Conservation (phyloP, 805 yeast genomes). For the Pichia kluyveri region DNA sequence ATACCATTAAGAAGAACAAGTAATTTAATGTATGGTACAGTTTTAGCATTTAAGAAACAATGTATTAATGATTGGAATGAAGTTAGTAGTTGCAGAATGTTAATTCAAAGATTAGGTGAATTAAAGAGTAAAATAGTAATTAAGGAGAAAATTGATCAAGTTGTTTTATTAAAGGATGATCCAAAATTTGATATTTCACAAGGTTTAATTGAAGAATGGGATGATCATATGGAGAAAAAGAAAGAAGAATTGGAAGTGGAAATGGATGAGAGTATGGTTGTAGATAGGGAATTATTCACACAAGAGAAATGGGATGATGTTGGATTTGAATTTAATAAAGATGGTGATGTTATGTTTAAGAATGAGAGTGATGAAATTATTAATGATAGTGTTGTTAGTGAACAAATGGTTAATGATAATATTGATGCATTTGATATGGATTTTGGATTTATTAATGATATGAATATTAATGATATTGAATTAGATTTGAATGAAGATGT, state of each 20-base stretch:
- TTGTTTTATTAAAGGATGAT: slow-evolving; percentile 25
- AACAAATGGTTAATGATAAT: no score
- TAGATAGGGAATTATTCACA: not conserved
- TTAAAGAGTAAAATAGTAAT: not conserved
- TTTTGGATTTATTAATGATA: no score
- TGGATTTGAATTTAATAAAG: slow-evolving; percentile 12
- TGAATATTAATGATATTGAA: no score
- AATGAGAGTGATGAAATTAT: no score
- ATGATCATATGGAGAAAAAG: not conserved
- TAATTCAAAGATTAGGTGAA: slow-evolving; percentile 21
- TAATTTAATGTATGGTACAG: slow-evolving; percentile 38
- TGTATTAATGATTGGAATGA: slow-evolving; percentile 9
- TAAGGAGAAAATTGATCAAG: not conserved
- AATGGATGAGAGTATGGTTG: not conserved
- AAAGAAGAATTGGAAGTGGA: not conserved
- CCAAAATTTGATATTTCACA: slow-evolving; percentile 22
- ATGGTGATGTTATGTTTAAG: slow-evolving; percentile 8
- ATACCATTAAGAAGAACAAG: slow-evolving; percentile 29
- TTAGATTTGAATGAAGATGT: no score
- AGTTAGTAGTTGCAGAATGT: slow-evolving; percentile 21
- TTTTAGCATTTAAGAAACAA: slow-evolving; percentile 40
- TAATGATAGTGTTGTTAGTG: no score
- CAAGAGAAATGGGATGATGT: slow-evolving; percentile 1
- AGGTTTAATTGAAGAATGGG: slow-evolving; percentile 2
- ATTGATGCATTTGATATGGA: not conserved